Percentiles rank a stretch among this genome's conserved stretches.
Conservation (phyloP, 2,329 filamentous ascomycete species). For the Fusarium ramigenum region DNA sequence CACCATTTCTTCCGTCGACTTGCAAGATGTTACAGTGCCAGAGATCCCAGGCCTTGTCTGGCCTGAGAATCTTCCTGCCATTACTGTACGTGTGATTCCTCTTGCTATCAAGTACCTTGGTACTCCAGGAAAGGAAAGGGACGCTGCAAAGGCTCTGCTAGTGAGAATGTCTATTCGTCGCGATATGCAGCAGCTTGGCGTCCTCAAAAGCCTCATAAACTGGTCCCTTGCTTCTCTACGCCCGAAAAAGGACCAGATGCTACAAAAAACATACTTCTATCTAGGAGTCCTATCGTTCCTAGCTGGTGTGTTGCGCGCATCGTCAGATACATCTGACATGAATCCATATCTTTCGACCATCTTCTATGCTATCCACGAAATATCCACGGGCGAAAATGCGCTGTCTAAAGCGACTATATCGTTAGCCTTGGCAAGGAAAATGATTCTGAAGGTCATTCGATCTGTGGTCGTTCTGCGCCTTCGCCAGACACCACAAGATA, state of each 20-base stretch:
- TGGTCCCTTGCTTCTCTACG: slow-evolving; percentile 75
- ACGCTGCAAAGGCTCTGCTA: slow-evolving; percentile 84
- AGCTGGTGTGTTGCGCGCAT: slow-evolving; percentile 74
- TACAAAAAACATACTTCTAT: slow-evolving; percentile 73
- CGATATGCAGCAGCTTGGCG: slow-evolving; percentile 84
- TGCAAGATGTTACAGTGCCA: slow-evolving; percentile 56
- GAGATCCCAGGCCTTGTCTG: slow-evolving; percentile 61
- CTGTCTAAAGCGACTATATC: slow-evolving; percentile 66
- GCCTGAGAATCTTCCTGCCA: slow-evolving; percentile 70
- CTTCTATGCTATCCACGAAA: slow-evolving; percentile 70
- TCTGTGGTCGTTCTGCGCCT: slow-evolving; percentile 75
- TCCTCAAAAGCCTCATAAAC: slow-evolving; percentile 73
- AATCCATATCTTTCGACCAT: slow-evolving; percentile 71
- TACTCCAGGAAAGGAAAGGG: slow-evolving; percentile 84
- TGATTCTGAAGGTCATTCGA: slow-evolving; percentile 84
- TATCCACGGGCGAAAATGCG: slow-evolving; percentile 62
- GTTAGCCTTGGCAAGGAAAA: slow-evolving; percentile 83
- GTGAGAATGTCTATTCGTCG: slow-evolving; percentile 83
- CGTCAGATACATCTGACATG: slow-evolving; percentile 79
- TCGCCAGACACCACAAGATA: slow-evolving; percentile 56
- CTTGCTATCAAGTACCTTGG: slow-evolving; percentile 77
- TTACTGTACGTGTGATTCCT: slow-evolving; percentile 75
- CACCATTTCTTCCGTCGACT: slow-evolving; percentile 76
- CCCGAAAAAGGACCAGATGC: slow-evolving; percentile 49
- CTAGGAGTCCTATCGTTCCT: slow-evolving; percentile 84